A percentile compares a stretch with the other conserved stretches of the same genome.
Conservation (phyloP, 495 filamentous ascomycete species). For the Clavariopsis aquatica region DNA sequence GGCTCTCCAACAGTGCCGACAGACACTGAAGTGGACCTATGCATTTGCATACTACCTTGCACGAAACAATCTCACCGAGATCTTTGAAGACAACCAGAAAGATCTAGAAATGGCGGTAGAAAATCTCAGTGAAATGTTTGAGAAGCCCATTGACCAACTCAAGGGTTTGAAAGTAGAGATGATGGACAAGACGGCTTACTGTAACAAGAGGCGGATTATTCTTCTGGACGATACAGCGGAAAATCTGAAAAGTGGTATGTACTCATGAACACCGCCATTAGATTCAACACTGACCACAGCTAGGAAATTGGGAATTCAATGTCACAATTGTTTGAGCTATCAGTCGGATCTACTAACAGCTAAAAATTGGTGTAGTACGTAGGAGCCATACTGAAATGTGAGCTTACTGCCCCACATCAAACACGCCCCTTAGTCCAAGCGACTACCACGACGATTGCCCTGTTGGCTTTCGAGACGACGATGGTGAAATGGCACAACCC, state of each 20-base stretch:
- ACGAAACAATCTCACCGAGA: conserved; percentile 92
- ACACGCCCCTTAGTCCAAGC: no score
- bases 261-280: not conserved
- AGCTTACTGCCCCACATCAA: no score
- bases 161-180: conserved; percentile 90
- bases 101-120: conserved; percentile 97
- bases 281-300: conserved; percentile 1
- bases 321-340: conserved; percentile 29
- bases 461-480: no score
- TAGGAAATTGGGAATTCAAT: conserved; percentile 48
- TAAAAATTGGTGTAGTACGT: not conserved
- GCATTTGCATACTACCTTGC: conserved; percentile 96
- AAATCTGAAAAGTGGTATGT: conserved; percentile 81
- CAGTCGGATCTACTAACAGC: not conserved
- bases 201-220: conserved; percentile 87
- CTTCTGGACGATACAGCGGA: conserved; percentile 87
- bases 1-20: conserved; percentile 90
- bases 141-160: conserved; percentile 85
- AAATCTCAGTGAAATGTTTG: conserved; percentile 94
- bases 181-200: conserved; percentile 96
- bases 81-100: conserved; percentile 98
- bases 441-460: no score
- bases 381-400: no score
- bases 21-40: conserved; percentile 98
- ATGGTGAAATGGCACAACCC: not conserved